Percentiles rank a stretch among this genome's conserved stretches.
Conservation (phyloP, 2,329 filamentous ascomycete genomes). For the Hymenoscyphus linearis region DNA sequence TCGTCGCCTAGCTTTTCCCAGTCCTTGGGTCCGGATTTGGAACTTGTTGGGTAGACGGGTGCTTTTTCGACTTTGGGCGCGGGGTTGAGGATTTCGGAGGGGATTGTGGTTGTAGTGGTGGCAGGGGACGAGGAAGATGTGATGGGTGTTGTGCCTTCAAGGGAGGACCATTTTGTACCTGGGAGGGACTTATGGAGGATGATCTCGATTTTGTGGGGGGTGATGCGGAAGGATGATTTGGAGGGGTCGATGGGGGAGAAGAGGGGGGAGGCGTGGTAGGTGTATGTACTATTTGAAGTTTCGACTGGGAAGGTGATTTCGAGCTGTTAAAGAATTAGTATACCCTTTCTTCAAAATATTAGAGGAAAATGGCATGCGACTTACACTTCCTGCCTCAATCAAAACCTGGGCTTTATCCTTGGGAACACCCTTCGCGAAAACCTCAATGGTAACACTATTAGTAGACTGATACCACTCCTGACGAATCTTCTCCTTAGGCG, state of each 20-base stretch:
- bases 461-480: conserved; percentile 65
- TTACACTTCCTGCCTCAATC: conserved; percentile 23
- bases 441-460: conserved; percentile 55
- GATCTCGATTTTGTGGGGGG: conserved; percentile 76
- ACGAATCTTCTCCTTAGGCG: conserved; percentile 53
- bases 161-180: conserved; percentile 36
- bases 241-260: conserved; percentile 59
- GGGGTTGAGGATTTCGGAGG: conserved; percentile 11
- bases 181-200: conserved; percentile 60
- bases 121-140: neutral
- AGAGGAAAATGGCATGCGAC: conserved; percentile 4
- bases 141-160: conserved; percentile 26
- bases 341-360: conserved; percentile 19
- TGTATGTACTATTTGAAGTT: conserved; percentile 45
- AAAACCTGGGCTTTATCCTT: conserved; percentile 51
- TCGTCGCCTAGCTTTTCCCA: conserved; percentile 74
- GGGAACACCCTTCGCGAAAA: conserved; percentile 60
- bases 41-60: conserved; percentile 80
- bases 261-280: conserved; percentile 61
- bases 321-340: conserved; percentile 34
- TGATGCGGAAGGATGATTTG: conserved; percentile 58
- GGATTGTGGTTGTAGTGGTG: conserved; percentile 13
- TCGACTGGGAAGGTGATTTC: conserved; percentile 54
- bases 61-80: conserved; percentile 28
- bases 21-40: conserved; percentile 75